Evolutionary conservation across 2,329 filamentous ascomycete species (phyloP), one percentile per base, ranked within the genome.

Genomic region (Clonostachys sp.): DNA sequence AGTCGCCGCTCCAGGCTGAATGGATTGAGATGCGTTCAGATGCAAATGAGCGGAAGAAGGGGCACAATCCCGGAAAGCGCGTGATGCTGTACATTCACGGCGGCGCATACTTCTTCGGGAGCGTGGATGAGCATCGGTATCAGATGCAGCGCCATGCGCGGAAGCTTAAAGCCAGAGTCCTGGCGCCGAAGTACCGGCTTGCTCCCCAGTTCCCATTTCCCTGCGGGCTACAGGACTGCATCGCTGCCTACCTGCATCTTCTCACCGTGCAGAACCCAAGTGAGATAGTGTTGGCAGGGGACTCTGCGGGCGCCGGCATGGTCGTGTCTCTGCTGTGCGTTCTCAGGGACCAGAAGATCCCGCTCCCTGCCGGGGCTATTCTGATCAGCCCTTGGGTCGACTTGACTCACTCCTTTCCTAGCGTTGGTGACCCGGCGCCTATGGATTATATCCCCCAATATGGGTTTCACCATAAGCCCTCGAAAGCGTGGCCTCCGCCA

Each of bases 1-100:
- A 81, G 24, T 76, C 70, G 42, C 75, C 83, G 1, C 70, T 96
- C 30, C 83, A 83, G 58, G 91, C 87, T 1, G 92, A 99, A 63
- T 97, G 91, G 92, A 89, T 99, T 55, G 94, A 97, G 74, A 96
- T 96, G 91, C 84, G 82, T 55, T 77, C 83, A 45, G 87, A 97
- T 63, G 61, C 61, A 30, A 74, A 86, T 50, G 83, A 87, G 60
- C 81, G 89, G 48, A 85, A 84, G 62, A 80, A 79, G 59, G 69
- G 70, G 1, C 70, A 70, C 14, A 79, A 81, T 44, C 17, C 40
- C 18, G 79, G 80, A 16, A 84, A 83, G 55, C 83, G 91, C 45
- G 83, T 95, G 49, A 96, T 97, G 81, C 73, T 99, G 20, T 97
- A 97, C 66, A 76, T 97, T 18, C 94, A 97, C 61, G 94, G 94